phyloP scores from a whole-genome alignment of 2,329 filamentous ascomycete species.

The Fonsecaea nubica region DNA sequence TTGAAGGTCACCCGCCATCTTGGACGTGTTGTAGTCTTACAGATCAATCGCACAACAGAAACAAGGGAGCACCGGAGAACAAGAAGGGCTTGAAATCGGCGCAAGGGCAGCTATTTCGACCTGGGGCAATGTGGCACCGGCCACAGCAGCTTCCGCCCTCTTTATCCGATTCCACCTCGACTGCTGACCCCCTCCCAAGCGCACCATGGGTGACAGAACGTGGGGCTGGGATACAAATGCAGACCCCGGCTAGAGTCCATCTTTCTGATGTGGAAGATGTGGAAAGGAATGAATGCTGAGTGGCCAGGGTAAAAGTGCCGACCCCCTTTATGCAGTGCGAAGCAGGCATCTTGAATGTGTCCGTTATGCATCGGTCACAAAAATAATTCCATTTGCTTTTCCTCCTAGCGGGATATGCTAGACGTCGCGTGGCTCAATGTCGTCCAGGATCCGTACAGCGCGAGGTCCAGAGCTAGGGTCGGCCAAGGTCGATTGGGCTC shows the following conservation, averaged over 20 bases:
- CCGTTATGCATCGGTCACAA: conserved; percentile 25
- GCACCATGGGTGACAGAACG: conserved; percentile 12
- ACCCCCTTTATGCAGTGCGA: conserved; percentile 6
- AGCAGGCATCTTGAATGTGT: conserved; percentile 8
- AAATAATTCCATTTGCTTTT: conserved; percentile 24
- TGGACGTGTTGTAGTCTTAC: conserved; percentile 7
- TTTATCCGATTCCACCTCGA: conserved; percentile 5
- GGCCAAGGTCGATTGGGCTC: conserved; percentile 4
- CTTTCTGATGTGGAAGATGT: conserved; percentile 3
- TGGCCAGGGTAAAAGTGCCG: conserved; percentile 26
- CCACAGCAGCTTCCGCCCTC: conserved; percentile 9
- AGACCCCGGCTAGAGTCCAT: conserved; percentile 10
- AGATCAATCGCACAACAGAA: background rate
- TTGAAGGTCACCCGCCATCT: conserved; percentile 27
- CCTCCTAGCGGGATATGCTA: background rate
- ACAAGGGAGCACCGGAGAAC: background rate
- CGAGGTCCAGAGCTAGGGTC: conserved; percentile 1
- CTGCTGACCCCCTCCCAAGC: background rate
- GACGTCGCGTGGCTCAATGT: conserved; percentile 13
- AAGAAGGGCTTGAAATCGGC: background rate
- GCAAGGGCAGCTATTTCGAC: conserved; percentile 13
- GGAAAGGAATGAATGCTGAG: background rate
- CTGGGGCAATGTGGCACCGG: background rate
- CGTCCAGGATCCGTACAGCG: background rate
- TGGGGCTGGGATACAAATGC: conserved; percentile 15